These are phyloP conservation scores for Penicillium nucicola DNA, from an alignment of 495 filamentous ascomycete genomes.

Conservation along the genomic window DNA sequence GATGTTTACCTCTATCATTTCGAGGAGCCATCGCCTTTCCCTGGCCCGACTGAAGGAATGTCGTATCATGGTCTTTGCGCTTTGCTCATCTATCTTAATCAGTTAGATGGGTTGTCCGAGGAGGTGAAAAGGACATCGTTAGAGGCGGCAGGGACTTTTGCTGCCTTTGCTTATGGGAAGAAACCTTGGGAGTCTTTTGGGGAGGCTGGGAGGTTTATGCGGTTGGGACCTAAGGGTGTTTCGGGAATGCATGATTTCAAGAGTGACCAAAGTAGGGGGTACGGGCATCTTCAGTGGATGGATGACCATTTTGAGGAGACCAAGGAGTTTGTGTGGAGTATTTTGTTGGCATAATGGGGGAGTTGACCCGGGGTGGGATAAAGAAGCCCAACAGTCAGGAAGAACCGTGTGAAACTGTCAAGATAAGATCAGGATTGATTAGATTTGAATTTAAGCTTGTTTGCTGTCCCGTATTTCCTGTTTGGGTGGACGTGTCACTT, in stretches of 20 bases:
- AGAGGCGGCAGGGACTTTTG: slow-evolving; percentile 4
- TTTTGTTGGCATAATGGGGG: too few relatives aligned
- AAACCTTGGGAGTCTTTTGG: slow-evolving; percentile 8
- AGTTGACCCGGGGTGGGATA: too few relatives aligned
- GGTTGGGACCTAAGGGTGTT: slow-evolving; percentile 6
- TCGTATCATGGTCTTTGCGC: slow-evolving; percentile 10
- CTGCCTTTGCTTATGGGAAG: slow-evolving; percentile 6
- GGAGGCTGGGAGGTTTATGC: slow-evolving; percentile 2
- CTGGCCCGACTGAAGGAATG: slow-evolving; percentile 3
- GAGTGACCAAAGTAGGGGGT: background rate
- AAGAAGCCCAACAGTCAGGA: too few relatives aligned
- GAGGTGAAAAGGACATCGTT: background rate
- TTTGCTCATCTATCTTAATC: slow-evolving; percentile 5
- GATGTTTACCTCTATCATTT: slow-evolving; percentile 7
- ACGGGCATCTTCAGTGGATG: background rate
- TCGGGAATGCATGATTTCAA: background rate
- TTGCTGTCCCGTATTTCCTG: too few relatives aligned
- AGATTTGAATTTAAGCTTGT: too few relatives aligned
- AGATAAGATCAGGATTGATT: too few relatives aligned
- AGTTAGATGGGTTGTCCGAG: background rate
- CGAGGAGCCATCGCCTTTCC: slow-evolving; percentile 7
- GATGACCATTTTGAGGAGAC: too few relatives aligned
- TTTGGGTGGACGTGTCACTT: too few relatives aligned
- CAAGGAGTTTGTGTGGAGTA: too few relatives aligned
- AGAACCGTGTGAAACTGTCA: too few relatives aligned